Evolutionary conservation across 2,329 filamentous ascomycete species (phyloP).

Genomic region (Phoma sp.): DNA sequence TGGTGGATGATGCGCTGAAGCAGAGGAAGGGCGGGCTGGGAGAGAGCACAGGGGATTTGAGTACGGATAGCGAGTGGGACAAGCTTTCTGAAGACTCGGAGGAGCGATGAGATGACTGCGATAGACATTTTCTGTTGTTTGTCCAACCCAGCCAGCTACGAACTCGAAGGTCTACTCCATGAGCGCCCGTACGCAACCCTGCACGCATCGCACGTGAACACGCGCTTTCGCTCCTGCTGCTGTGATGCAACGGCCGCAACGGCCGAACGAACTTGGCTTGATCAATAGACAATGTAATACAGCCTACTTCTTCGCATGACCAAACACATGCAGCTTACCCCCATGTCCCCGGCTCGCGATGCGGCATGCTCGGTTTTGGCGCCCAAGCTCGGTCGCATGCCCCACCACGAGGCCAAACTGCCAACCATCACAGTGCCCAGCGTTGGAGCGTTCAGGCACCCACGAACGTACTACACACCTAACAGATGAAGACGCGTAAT

Average conservation of each 20-base stretch:
- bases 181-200: slow-evolving; percentile 12
- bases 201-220: slow-evolving; percentile 32
- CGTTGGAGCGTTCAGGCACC: slow-evolving; percentile 24
- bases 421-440: slow-evolving; percentile 33
- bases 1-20: slow-evolving; percentile 50
- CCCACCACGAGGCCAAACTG: slow-evolving; percentile 34
- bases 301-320: background rate
- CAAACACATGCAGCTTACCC: no score
- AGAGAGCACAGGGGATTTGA: slow-evolving; percentile 64
- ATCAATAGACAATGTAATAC: background rate
- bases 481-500: slow-evolving; percentile 42
- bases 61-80: slow-evolving; percentile 98
- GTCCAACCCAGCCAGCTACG: slow-evolving; percentile 1
- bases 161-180: background rate
- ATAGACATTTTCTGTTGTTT: slow-evolving; percentile 16
- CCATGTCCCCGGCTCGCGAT: background rate
- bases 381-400: slow-evolving; percentile 29
- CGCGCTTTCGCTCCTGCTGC: slow-evolving; percentile 21
- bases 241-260: background rate
- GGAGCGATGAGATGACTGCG: slow-evolving; percentile 36
- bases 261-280: background rate
- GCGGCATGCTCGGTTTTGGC: slow-evolving; percentile 14
- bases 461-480: slow-evolving; percentile 19
- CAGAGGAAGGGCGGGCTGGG: slow-evolving; percentile 54
- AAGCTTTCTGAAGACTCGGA: slow-evolving; percentile 72